Base-by-base conservation (phyloP, 2,329 filamentous ascomycete species). In the Rachicladosporium sp. region DNA sequence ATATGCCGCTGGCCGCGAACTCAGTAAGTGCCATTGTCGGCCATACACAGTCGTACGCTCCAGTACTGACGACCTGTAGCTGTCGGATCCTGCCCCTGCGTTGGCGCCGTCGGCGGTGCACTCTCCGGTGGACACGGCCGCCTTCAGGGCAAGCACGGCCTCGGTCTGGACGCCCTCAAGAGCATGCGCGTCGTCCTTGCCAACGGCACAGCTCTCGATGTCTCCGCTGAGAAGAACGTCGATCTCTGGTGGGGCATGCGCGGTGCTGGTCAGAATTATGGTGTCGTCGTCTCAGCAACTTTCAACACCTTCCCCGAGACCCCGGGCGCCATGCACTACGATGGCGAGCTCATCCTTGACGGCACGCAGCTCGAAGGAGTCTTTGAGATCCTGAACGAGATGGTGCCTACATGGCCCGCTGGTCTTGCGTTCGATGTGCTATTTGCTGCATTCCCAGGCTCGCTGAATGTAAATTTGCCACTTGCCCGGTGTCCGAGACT, bases 231-330 rank as follows among this genome's bases (percentile, higher is more conserved):
- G 9, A 15, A 42, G n/a, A 36, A 47, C n/a, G 19, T 37, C 9
- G 46, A 48, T 15, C 35, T 48, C 1, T 43, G 41, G 15, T 48
- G 46, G 44, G 44, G 31, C 10, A 31, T 43, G 32, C 21, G 40
- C 31, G 46, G 44, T 29, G 44, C 39, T 27, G 46, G 46, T 5
- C 42, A 42, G 13, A 48, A 46, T 30, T 46, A 46, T 37, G 46
- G 42, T 8, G 43, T 48, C 11, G 33, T 37, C 10, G 21, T 33
- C 6, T 31, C 19, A 9, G n/a, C 31, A 4, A 33, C 36, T 12
- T 23, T 36, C 21, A 38, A 38, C 12, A 36, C 29, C n/a, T 36
- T 19, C 36, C 29, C 33, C 4, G 13, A 34, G 33, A 34, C 33
- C 10, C 15, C 15, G n/a, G n/a, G 21, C 12, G 33, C 13, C 33